phyloP scores from a whole-genome alignment of 1,284 basidiomycete genomes.

The Uromyces viciae-fabae region DNA sequence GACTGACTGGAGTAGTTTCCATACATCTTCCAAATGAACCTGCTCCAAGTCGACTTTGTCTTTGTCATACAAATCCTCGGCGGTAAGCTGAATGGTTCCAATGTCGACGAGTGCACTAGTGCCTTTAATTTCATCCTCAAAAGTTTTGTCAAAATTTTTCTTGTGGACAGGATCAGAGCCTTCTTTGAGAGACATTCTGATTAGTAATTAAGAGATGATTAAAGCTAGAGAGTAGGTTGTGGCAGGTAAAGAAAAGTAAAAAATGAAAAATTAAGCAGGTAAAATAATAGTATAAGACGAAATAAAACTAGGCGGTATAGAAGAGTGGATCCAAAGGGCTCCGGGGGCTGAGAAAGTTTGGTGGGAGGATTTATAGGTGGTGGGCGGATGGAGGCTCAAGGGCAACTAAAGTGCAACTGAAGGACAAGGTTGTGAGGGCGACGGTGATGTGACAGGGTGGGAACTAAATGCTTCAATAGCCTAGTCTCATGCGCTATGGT shows the following conservation, averaged over 20 bases:
- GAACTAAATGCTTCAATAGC: too few species aligned
- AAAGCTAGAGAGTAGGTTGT: background rate
- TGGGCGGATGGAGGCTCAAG: too few species aligned
- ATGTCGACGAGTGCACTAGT: constrained; percentile 56
- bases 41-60: constrained; percentile 99
- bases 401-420: too few species aligned
- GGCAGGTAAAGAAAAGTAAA: background rate
- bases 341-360: too few species aligned
- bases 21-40: constrained; percentile 92
- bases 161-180: constrained; percentile 2
- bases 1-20: constrained; percentile 84
- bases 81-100: constrained; percentile 72
- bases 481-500: too few species aligned
- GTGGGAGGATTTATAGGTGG: too few species aligned
- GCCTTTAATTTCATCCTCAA: constrained; percentile 47
- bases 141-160: constrained; percentile 43
- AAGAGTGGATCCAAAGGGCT: background rate
- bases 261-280: background rate
- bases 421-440: too few species aligned
- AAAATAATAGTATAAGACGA: background rate
- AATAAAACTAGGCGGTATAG: background rate
- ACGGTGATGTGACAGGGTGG: too few species aligned
- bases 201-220: background rate
- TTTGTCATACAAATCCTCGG: constrained; percentile 93
- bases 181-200: background rate